Evolutionary conservation across 2,329 filamentous ascomycete species (phyloP), one percentile per base, ranked within the genome.

Genomic region (Akanthomyces uredinophilus): DNA sequence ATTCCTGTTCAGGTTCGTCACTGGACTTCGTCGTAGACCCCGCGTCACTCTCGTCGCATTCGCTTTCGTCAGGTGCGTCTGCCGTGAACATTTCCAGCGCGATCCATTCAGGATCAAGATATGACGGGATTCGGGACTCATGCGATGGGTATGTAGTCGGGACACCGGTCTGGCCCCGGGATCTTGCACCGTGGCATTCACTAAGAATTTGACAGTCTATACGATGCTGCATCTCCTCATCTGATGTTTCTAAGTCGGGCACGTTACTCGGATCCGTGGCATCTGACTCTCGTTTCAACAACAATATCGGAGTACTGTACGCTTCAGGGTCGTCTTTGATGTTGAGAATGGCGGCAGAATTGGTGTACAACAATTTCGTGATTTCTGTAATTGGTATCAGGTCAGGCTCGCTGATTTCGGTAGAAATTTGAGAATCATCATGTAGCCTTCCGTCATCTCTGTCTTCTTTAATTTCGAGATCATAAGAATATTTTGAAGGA

Each of bases 341-440:
- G 64, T 96, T 96, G 29, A 97, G 79, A 11, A 97, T 91, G 67
- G 91, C 91, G 20, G 92, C 92, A 0, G 91, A 96, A 67, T 96
- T 91, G 1, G 92, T 92, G 70, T 96, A 97, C 74, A 96, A 96
- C 37, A 96, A 91, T 70, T 96, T 96, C 6, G 92, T 90, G 5
- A 96, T 83, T 69, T 86, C 79, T 39, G 78, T 73, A 4, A 84
- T 74, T 0, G 82, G 81, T n/a, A 86, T 77, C 0, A 74, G 75
- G 64, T 86, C 84, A 43, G 79, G 74, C 57, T 86, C 79, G 4
- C 82, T 82, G 18, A 79, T 77, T 11, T 71, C 72, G 4, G 64
- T 65, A 7, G 65, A 60, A 20, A 60, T 46, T 16, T 75, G 72
- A 11, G 76, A 71, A 0, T 77, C 73, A 10, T 81, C 80, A 60